Conservation (phyloP, 257 asterid genomes). For the Vinca minor region DNA sequence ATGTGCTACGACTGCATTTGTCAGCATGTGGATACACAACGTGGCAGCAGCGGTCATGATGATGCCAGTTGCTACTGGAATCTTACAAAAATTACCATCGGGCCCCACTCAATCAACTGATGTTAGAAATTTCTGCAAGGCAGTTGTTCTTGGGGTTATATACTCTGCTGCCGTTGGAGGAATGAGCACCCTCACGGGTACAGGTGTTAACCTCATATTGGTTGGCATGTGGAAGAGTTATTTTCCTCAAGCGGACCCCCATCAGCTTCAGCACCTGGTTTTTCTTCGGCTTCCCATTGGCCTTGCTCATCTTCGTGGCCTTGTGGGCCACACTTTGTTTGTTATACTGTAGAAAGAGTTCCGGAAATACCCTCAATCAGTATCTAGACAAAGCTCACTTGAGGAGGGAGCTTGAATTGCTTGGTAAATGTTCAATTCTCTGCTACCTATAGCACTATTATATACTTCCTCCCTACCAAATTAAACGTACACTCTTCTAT, state of each 20-base stretch:
- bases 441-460: too few relatives aligned
- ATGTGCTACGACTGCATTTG: slow-evolving; percentile 77
- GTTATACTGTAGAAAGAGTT: slow-evolving; percentile 46
- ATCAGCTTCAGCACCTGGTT: slow-evolving; percentile 83
- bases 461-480: too few relatives aligned
- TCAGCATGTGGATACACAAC: slow-evolving; percentile 99
- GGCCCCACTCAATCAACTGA: slow-evolving; percentile 31
- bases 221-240: slow-evolving; percentile 96
- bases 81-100: slow-evolving; percentile 51
- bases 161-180: slow-evolving; percentile 83
- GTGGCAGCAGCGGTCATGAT: slow-evolving; percentile 89
- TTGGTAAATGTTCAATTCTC: slow-evolving; percentile 34
- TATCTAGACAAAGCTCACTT: slow-evolving; percentile 63
- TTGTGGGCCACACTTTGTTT: slow-evolving; percentile 69
- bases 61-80: slow-evolving; percentile 96
- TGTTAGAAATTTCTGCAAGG: slow-evolving; percentile 59
- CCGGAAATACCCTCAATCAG: slow-evolving; percentile 42
- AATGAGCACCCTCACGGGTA: slow-evolving; percentile 87
- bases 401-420: slow-evolving; percentile 66
- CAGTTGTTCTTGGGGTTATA: slow-evolving; percentile 74
- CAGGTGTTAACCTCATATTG: slow-evolving; percentile 89
- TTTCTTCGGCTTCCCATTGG: slow-evolving; percentile 71
- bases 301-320: slow-evolving; percentile 40
- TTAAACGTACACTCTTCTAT: too few relatives aligned
- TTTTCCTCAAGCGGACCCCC: slow-evolving; percentile 58